Percentiles rank a stretch among this genome's conserved stretches.
Evolutionary conservation across 1,284 basidiomycete genomes (phyloP).

Genomic region (Vanrija sp.): DNA sequence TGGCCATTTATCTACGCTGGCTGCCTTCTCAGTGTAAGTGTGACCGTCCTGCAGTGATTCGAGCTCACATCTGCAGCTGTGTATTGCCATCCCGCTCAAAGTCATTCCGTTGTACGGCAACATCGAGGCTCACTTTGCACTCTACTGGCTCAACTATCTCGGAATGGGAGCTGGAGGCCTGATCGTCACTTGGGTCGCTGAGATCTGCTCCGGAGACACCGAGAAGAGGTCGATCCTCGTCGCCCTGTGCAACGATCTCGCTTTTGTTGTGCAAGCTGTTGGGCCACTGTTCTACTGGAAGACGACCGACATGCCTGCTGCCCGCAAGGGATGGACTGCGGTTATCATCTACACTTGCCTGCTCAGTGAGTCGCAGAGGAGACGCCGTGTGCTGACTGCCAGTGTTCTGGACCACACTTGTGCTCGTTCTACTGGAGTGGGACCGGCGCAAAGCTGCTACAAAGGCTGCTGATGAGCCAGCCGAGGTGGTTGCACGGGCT

Average conservation of each 20-base stretch:
- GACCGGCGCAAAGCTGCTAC: slow-evolving; percentile 7
- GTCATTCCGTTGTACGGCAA: slow-evolving; percentile 32
- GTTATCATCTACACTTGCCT: slow-evolving; percentile 18
- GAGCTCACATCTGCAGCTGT: too few relatives aligned
- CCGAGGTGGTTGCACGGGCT: too few relatives aligned
- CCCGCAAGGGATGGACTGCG: slow-evolving; percentile 31
- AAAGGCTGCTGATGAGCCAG: too few relatives aligned
- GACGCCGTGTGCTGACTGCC: not conserved
- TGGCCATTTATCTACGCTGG: slow-evolving; percentile 38
- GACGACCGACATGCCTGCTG: slow-evolving; percentile 32
- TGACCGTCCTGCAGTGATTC: slow-evolving; percentile 8
- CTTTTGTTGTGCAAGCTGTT: slow-evolving; percentile 39
- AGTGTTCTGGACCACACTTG: slow-evolving; percentile 15
- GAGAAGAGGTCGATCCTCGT: slow-evolving; percentile 39
- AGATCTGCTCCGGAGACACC: slow-evolving; percentile 29
- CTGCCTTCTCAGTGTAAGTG: slow-evolving; percentile 20
- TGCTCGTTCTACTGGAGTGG: slow-evolving; percentile 17
- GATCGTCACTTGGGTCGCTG: slow-evolving; percentile 35
- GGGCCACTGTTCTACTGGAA: slow-evolving; percentile 42
- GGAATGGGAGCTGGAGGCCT: slow-evolving; percentile 9
- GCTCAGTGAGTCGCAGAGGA: slow-evolving; percentile 20
- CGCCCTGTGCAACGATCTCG: slow-evolving; percentile 35
- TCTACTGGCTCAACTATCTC: slow-evolving; percentile 25
- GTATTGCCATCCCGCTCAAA: slow-evolving; percentile 23
- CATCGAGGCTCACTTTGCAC: slow-evolving; percentile 21